Percentiles rank a stretch among this genome's conserved stretches.
phyloP scores from a whole-genome alignment of 73 alveolate species.

The Breviolum minutum region DNA sequence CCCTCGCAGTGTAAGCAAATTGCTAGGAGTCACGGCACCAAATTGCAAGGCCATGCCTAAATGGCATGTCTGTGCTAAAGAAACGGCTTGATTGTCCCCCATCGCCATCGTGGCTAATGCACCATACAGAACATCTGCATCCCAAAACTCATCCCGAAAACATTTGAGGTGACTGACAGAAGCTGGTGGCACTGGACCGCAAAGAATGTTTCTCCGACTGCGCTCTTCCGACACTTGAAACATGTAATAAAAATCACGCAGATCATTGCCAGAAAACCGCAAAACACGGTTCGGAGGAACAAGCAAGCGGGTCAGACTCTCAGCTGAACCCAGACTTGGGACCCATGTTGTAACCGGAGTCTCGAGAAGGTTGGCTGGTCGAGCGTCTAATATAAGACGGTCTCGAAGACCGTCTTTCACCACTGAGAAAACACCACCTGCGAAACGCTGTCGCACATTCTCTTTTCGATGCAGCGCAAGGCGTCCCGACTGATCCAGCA shows the following conservation, averaged over 20 bases:
- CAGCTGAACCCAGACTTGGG: not conserved
- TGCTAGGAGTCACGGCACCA: not conserved
- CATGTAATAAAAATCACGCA: not conserved
- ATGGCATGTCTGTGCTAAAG: constrained; percentile 7
- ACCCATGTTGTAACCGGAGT: not conserved
- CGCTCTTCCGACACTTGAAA: not conserved
- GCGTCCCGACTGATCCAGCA: not conserved
- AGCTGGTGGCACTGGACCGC: not conserved
- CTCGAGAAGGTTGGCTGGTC: not conserved
- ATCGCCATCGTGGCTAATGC: not conserved
- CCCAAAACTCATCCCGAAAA: not conserved
- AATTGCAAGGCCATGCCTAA: not conserved
- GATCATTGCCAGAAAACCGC: not conserved
- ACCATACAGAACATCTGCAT: not conserved
- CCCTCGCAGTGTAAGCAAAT: not conserved
- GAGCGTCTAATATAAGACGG: not conserved
- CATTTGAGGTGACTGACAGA: not conserved
- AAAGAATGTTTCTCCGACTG: not conserved
- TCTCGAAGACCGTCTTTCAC: not conserved
- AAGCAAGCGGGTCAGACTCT: not conserved
- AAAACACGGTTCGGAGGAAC: not conserved
- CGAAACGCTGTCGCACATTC: not conserved
- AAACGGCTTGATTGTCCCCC: not conserved
- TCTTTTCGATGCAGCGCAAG: not conserved
- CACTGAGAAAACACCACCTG: not conserved